Evolutionary conservation across 768 basidiomycete genomes (phyloP).

Genomic region (Auriculariales sp.): DNA sequence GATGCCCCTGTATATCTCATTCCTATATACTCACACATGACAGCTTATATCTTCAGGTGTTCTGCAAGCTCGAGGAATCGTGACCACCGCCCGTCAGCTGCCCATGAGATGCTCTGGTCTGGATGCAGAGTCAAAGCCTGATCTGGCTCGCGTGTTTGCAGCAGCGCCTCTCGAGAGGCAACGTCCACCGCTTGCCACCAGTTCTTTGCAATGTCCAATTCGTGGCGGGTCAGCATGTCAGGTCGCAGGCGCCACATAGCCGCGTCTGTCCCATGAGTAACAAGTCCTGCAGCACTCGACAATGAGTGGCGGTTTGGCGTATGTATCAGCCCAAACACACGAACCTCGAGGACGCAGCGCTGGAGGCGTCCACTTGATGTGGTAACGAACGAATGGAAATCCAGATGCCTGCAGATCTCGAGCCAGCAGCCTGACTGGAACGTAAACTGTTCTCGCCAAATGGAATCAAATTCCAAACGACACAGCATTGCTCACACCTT

Average conservation of each 20-base stretch:
- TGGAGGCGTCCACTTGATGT: constrained; percentile 56
- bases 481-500: not conserved
- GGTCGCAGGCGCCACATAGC: constrained; percentile 44
- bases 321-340: not conserved
- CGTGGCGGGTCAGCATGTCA: constrained; percentile 29
- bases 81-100: constrained; percentile 39
- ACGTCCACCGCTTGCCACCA: constrained; percentile 41
- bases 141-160: constrained; percentile 17
- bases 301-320: not conserved
- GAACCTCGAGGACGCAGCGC: constrained; percentile 38
- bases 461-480: constrained; percentile 4
- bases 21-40: too few species aligned
- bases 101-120: constrained; percentile 41
- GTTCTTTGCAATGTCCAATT: constrained; percentile 31
- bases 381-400: constrained; percentile 55
- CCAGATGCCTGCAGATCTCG: constrained; percentile 39
- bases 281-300: constrained; percentile 47
- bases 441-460: constrained; percentile 30
- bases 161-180: constrained; percentile 12
- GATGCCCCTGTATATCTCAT: too few species aligned
- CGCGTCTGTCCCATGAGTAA: constrained; percentile 58
- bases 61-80: constrained; percentile 18
- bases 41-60: not conserved
- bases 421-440: constrained; percentile 48
- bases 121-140: constrained; percentile 35